Evolutionary conservation across 2,329 filamentous ascomycete species (phyloP).

Genomic region (Knufia petricola): DNA sequence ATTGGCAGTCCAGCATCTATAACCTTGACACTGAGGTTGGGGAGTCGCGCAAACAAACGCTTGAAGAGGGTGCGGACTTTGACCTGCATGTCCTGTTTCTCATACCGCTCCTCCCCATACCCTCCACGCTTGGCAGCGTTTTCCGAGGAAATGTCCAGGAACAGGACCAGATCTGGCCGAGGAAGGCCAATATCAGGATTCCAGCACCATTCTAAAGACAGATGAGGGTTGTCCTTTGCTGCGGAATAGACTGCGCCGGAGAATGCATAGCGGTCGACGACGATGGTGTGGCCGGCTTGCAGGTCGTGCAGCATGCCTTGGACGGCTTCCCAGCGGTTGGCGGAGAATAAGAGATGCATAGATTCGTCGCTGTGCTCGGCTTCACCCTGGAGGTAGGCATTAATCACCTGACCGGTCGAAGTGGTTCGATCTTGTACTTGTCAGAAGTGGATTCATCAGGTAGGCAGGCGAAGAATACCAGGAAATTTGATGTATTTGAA

Average conservation of each 20-base stretch:
- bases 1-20: conserved; percentile 46
- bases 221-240: conserved; percentile 64
- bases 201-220: conserved; percentile 71
- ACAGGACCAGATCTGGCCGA: conserved; percentile 75
- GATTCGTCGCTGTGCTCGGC: conserved; percentile 73
- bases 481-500: conserved; percentile 58
- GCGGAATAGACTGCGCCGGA: conserved; percentile 88
- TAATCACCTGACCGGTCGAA: conserved; percentile 77
- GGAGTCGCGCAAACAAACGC: conserved; percentile 35
- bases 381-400: conserved; percentile 65
- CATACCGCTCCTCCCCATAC: conserved; percentile 82
- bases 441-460: not conserved
- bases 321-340: conserved; percentile 73
- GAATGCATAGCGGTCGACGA: conserved; percentile 92
- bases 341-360: conserved; percentile 81
- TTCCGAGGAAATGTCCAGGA: conserved; percentile 69
- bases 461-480: conserved; percentile 36
- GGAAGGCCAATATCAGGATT: conserved; percentile 78
- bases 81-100: conserved; percentile 71
- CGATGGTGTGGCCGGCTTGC: conserved; percentile 58
- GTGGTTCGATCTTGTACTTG: conserved; percentile 60
- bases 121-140: conserved; percentile 69
- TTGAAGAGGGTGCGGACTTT: conserved; percentile 67
- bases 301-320: conserved; percentile 41
- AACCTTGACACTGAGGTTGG: conserved; percentile 43